phyloP scores from a whole-genome alignment of 2,329 filamentous ascomycete genomes.

The Aspergillus costaricaensis region DNA sequence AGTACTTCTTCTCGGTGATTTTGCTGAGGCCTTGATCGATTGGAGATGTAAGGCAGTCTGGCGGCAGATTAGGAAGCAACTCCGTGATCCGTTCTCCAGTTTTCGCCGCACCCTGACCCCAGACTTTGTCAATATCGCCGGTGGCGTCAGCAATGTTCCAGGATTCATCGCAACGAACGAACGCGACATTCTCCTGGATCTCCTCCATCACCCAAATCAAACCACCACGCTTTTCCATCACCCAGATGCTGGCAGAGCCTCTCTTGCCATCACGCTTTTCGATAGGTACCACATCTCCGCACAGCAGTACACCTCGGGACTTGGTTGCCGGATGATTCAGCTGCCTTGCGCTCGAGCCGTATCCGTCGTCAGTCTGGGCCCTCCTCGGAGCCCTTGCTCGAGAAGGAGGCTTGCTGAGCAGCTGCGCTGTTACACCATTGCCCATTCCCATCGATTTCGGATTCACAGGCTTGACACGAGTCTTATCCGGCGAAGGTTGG shows the following conservation, averaged over 20 bases:
- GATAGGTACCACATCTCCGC: conserved; percentile 97
- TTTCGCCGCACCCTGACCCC: conserved; percentile 70
- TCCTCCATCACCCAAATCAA: conserved; percentile 98
- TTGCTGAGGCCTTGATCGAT: conserved; percentile 73
- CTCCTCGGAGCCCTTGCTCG: conserved; percentile 49
- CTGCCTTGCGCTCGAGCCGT: conserved; percentile 53
- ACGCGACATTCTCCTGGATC: conserved; percentile 89
- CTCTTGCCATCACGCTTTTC: conserved; percentile 91
- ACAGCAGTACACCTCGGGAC: conserved; percentile 85
- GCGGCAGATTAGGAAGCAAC: conserved; percentile 78
- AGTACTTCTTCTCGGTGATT: conserved; percentile 71
- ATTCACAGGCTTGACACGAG: conserved; percentile 39
- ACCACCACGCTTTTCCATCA: conserved; percentile 92
- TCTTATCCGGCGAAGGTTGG: conserved; percentile 37
- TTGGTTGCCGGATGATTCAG: conserved; percentile 70
- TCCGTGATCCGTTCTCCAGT: conserved; percentile 73
- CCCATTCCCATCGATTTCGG: conserved; percentile 62
- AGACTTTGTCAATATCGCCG: conserved; percentile 83
- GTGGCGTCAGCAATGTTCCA: conserved; percentile 69
- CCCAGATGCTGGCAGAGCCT: conserved; percentile 94
- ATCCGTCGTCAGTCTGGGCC: conserved; percentile 62
- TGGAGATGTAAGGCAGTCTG: conserved; percentile 69
- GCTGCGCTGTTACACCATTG: conserved; percentile 80
- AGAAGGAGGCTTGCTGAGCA: conserved; percentile 79
- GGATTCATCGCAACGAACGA: conserved; percentile 73